Evolutionary conservation across 176 grass and related monocot species (phyloP).

Genomic region (Lolium multiflorum): DNA sequence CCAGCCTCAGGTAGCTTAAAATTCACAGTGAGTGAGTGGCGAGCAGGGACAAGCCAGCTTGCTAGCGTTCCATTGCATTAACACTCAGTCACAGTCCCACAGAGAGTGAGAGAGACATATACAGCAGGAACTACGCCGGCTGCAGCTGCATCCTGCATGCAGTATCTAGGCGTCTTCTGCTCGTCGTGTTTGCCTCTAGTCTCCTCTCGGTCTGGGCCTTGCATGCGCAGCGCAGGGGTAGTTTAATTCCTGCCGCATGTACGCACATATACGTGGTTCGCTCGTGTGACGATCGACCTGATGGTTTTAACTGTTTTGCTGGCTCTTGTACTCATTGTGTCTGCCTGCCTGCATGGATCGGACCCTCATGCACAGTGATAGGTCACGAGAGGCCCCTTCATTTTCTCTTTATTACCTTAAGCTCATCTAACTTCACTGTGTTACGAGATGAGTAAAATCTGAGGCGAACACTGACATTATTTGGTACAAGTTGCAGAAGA

Average conservation of each 20-base stretch:
- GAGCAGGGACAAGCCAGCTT: conserved; percentile 55
- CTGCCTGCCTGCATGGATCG: not conserved
- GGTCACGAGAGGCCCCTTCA: no score
- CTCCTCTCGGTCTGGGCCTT: not conserved
- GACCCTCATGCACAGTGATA: no score
- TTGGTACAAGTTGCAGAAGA: conserved; percentile 30
- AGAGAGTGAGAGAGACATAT: not conserved
- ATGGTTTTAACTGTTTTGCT: conserved; percentile 57
- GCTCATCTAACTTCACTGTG: no score
- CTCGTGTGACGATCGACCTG: conserved; percentile 41
- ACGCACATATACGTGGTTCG: not conserved
- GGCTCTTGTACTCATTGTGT: conserved; percentile 48
- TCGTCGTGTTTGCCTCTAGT: not conserved
- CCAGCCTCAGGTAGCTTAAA: conserved; percentile 33
- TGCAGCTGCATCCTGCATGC: not conserved
- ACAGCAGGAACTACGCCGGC: conserved; percentile 19
- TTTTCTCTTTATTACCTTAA: no score
- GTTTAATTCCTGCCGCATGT: conserved; percentile 45
- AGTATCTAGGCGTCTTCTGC: conserved; percentile 18
- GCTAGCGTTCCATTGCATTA: conserved; percentile 27
- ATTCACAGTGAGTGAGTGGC: conserved; percentile 37
- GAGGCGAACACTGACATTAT: not conserved
- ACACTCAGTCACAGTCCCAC: not conserved
- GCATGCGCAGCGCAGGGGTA: conserved; percentile 22
- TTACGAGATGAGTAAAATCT: not conserved